phyloP scores from a whole-genome alignment of 2,329 filamentous ascomycete species.

The Coniochaeta prunicola region DNA sequence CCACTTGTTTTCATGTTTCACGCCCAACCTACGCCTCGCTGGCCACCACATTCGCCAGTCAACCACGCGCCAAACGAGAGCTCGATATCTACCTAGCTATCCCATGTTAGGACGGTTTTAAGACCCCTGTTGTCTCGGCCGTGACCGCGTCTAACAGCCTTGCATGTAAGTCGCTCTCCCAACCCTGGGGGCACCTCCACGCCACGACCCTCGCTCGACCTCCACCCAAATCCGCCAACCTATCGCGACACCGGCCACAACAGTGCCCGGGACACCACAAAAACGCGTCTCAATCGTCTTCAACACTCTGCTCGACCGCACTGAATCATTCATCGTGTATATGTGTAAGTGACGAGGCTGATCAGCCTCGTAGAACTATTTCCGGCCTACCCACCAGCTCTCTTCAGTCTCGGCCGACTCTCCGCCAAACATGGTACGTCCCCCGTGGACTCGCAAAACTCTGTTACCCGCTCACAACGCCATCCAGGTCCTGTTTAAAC shows the following conservation, averaged over 20 bases:
- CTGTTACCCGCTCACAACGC: slow-evolving; percentile 12
- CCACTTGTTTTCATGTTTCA: slow-evolving; percentile 1
- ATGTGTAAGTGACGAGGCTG: slow-evolving; percentile 8
- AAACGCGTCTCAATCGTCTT: slow-evolving; percentile 15
- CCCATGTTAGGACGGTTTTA: slow-evolving; percentile 8
- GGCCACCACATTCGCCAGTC: background rate
- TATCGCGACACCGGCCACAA: slow-evolving; percentile 15
- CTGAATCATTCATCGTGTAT: background rate
- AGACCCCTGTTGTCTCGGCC: slow-evolving; percentile 10
- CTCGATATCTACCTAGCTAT: slow-evolving; percentile 1
- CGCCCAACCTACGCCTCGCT: background rate
- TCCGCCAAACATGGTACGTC: slow-evolving; percentile 25
- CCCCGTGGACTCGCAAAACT: slow-evolving; percentile 5
- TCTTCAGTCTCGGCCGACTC: background rate
- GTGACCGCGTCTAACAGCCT: slow-evolving; percentile 10
- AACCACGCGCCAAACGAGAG: background rate
- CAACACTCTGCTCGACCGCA: slow-evolving; percentile 7
- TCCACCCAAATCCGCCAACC: slow-evolving; percentile 12
- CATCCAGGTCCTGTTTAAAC: slow-evolving; percentile 82
- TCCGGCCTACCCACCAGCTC: background rate
- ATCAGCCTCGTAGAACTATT: slow-evolving; percentile 16
- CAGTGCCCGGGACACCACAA: slow-evolving; percentile 10
- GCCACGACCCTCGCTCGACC: slow-evolving; percentile 12
- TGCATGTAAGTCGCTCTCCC: slow-evolving; percentile 10
- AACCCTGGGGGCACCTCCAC: slow-evolving; percentile 8